These are phyloP conservation scores for Rhynchosporium agropyri DNA, from an alignment of 2,329 filamentous ascomycete genomes.

Conservation along the genomic window DNA sequence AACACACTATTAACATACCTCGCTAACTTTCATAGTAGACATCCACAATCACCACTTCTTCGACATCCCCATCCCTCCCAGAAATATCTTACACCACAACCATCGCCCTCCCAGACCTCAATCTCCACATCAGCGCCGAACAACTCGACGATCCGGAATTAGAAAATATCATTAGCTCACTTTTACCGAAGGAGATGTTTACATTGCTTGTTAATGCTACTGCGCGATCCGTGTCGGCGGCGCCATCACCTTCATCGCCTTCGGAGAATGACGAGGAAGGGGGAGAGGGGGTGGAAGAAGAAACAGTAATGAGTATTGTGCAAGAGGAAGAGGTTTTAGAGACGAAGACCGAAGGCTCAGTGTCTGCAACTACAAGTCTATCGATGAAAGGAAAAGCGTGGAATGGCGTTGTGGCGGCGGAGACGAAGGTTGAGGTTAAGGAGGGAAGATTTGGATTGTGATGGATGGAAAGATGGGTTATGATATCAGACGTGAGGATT, in stretches of 20 bases:
- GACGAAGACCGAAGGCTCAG: neutral
- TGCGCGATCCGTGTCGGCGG: neutral
- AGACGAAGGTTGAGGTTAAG: neutral
- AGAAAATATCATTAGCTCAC: conserved; percentile 10
- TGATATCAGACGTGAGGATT: too few relatives aligned
- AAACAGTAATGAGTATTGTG: neutral
- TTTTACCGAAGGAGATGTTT: conserved; percentile 6
- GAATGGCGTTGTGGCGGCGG: neutral
- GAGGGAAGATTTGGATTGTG: neutral
- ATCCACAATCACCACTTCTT: neutral
- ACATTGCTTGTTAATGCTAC: conserved; percentile 4
- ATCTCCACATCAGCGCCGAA: neutral
- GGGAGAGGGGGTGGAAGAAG: neutral
- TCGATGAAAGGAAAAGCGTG: neutral
- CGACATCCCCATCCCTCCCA: neutral
- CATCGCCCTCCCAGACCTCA: neutral
- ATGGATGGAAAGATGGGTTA: neutral
- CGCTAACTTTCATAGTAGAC: neutral
- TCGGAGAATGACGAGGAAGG: too few relatives aligned
- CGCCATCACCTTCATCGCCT: neutral
- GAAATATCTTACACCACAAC: conserved; percentile 1
- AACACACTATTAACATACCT: neutral
- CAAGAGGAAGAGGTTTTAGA: neutral
- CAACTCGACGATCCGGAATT: conserved; percentile 7
- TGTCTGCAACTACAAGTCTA: neutral